These are phyloP conservation scores for Cokeromyces recurvatus DNA, from an alignment of 371 early-diverging fungal species.

Conservation along the genomic window DNA sequence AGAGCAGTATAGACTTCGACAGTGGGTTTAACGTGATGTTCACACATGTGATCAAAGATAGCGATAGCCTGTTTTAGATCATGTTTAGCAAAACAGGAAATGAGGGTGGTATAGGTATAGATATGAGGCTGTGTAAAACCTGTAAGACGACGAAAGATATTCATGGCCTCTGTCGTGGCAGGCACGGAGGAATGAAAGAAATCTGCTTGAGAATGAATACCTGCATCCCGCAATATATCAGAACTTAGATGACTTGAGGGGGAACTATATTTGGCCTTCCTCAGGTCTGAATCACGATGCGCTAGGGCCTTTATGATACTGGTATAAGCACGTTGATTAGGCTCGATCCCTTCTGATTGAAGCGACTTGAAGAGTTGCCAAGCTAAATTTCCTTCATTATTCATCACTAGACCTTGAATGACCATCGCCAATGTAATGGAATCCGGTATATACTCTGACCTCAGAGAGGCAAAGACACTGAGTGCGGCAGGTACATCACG, in stretches of 20 bases:
- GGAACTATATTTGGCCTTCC: background rate
- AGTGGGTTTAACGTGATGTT: conserved; percentile 26
- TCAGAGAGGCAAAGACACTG: conserved; percentile 29
- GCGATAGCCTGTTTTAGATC: conserved; percentile 30
- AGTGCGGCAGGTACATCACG: conserved; percentile 39
- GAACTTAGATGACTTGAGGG: background rate
- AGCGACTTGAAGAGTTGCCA: conserved; percentile 36
- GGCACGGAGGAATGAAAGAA: conserved; percentile 8
- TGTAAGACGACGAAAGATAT: conserved; percentile 34
- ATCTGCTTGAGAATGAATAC: conserved; percentile 12
- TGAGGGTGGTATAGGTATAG: conserved; percentile 45
- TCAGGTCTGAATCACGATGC: conserved; percentile 2
- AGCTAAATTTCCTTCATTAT: conserved; percentile 31
- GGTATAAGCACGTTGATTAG: conserved; percentile 29
- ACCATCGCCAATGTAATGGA: conserved; percentile 41
- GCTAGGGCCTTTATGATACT: conserved; percentile 25
- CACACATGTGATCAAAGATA: conserved; percentile 38
- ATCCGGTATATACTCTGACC: conserved; percentile 27
- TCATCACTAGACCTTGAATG: conserved; percentile 33
- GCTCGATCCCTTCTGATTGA: conserved; percentile 23
- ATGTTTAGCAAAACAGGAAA: conserved; percentile 40
- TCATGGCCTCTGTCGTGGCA: conserved; percentile 23
- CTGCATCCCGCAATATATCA: conserved; percentile 9
- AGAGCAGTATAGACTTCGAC: conserved; percentile 36
- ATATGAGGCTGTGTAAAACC: conserved; percentile 36